Percentiles rank a stretch among this genome's conserved stretches.
phyloP scores from a whole-genome alignment of 1,139 yeast genomes.

The Zygoascus sp. region DNA sequence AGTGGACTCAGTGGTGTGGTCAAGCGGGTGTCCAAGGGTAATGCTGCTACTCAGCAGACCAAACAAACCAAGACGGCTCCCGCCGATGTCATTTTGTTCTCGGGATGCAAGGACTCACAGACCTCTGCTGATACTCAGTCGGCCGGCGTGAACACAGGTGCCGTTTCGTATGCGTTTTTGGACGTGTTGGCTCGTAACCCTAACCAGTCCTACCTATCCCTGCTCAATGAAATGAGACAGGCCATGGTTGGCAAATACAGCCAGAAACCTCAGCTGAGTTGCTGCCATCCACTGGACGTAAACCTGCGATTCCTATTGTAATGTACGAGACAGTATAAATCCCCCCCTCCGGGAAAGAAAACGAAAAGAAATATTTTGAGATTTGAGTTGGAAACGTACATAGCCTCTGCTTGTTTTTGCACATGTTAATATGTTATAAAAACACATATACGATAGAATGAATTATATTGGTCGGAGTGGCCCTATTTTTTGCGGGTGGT shows the following conservation, averaged over 20 bases:
- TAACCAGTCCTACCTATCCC: conserved; percentile 68
- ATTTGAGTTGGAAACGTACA: no score
- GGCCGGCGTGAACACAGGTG: conserved; percentile 80
- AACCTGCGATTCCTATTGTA: conserved; percentile 56
- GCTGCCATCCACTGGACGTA: conserved; percentile 81
- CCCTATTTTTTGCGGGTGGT: no score
- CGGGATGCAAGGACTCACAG: conserved; percentile 90
- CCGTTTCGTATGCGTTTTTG: conserved; percentile 89
- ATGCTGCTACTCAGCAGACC: conserved; percentile 42
- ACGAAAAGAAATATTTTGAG: no score
- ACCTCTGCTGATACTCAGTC: conserved; percentile 75
- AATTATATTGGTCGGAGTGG: no score
- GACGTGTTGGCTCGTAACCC: conserved; percentile 63
- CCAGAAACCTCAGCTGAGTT: conserved; percentile 83
- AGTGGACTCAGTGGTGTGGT: conserved; percentile 48
- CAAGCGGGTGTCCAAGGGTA: conserved; percentile 41
- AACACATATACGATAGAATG: no score
- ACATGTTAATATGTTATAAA: no score
- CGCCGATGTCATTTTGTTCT: conserved; percentile 80
- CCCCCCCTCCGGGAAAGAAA: no score
- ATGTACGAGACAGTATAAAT: no score
- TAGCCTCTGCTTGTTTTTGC: no score
- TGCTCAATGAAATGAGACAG: conserved; percentile 75
- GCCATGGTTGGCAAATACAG: conserved; percentile 65
- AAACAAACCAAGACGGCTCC: conserved; percentile 67